These are phyloP conservation scores for Datisca glomerata DNA, from an alignment of 306 rosid genomes.

Conservation along the genomic window DNA sequence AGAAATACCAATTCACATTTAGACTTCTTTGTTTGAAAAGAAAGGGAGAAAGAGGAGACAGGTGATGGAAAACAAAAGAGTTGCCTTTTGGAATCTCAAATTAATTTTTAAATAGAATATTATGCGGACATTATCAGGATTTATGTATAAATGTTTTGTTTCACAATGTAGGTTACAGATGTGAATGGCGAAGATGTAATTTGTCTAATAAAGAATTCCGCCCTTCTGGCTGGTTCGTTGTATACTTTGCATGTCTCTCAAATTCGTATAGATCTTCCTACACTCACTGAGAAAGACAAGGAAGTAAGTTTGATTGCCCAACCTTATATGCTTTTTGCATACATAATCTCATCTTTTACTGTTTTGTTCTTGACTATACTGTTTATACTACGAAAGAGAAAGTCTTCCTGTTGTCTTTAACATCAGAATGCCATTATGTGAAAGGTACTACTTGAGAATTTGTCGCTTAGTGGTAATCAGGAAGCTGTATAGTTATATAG, in stretches of 20 bases:
- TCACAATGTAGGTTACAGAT: constrained; percentile 24
- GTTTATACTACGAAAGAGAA: background rate
- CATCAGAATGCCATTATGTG: too few species aligned
- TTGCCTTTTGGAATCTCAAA: too few species aligned
- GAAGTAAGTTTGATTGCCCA: constrained; percentile 19
- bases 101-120: too few species aligned
- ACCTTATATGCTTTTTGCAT: background rate
- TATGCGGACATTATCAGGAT: too few species aligned
- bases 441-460: too few species aligned
- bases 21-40: too few species aligned
- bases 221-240: constrained; percentile 32
- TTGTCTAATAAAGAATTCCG: constrained; percentile 37
- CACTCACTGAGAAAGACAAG: constrained; percentile 39
- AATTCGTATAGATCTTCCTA: constrained; percentile 39
- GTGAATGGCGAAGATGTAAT: constrained; percentile 36
- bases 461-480: too few species aligned
- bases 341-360: background rate
- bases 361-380: background rate
- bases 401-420: background rate
- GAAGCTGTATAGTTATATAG: too few species aligned
- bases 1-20: too few species aligned
- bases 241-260: constrained; percentile 41
- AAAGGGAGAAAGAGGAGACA: too few species aligned
- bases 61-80: too few species aligned
- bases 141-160: too few species aligned